Conservation (phyloP, 2,329 filamentous ascomycete genomes). For the Alternaria gansuensis region DNA sequence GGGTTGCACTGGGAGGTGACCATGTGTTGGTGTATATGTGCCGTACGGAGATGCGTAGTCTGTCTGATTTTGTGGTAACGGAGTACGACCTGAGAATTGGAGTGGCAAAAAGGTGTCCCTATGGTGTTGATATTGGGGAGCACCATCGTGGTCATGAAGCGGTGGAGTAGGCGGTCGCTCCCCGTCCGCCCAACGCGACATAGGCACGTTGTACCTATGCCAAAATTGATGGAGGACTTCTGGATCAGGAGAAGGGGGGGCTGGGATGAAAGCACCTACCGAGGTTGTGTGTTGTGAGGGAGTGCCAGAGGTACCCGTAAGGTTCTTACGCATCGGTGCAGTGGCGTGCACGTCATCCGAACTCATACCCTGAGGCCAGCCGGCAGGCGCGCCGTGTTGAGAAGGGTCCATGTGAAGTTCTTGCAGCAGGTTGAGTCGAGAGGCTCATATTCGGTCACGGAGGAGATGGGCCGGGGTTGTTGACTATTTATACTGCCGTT, state of each 20-base stretch:
- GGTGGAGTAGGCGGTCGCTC: conserved; percentile 14
- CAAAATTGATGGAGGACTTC: neutral
- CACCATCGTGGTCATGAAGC: conserved; percentile 8
- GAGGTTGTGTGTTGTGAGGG: neutral
- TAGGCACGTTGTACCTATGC: neutral
- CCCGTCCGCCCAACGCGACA: neutral
- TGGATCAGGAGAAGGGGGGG: conserved; percentile 1
- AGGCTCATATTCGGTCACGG: conserved; percentile 5
- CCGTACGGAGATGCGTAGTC: neutral
- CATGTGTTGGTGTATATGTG: neutral
- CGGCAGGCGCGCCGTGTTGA: conserved; percentile 6
- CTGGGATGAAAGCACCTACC: conserved; percentile 7
- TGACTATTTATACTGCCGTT: conserved; percentile 12
- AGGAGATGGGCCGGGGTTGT: neutral
- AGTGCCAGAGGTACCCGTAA: neutral
- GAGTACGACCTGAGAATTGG: neutral
- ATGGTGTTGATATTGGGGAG: neutral
- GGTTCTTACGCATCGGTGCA: neutral
- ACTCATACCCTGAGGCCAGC: neutral
- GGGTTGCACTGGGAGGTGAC: neutral
- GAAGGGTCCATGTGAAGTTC: conserved; percentile 16
- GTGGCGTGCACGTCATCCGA: conserved; percentile 12
- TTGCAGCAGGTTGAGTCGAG: conserved; percentile 5
- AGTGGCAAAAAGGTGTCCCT: neutral
- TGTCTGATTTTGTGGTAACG: neutral